Percentiles rank a stretch among this genome's conserved stretches.
Conservation (phyloP, 1,139 yeast species). For the Geotrichum fermentans region DNA sequence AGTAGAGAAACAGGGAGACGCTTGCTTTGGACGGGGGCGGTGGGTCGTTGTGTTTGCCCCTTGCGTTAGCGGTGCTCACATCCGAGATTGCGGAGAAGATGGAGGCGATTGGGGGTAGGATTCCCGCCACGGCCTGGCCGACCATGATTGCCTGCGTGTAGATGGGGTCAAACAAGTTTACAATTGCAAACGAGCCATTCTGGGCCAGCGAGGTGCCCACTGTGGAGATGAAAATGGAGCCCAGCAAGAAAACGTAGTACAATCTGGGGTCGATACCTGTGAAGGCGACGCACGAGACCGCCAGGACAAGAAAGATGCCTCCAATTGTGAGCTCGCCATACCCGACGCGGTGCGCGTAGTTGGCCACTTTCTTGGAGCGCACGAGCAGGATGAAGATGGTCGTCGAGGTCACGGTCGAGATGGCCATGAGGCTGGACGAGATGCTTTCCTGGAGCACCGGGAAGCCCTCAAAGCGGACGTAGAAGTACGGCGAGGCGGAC, state of each 20-base stretch:
- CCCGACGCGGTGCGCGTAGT: conserved; percentile 56
- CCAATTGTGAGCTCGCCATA: conserved; percentile 57
- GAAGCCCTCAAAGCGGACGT: conserved; percentile 41
- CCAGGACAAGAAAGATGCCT: conserved; percentile 47
- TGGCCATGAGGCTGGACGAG: conserved; percentile 85
- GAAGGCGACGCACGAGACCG: conserved; percentile 36
- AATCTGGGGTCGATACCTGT: conserved; percentile 31
- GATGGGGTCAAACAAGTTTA: conserved; percentile 68
- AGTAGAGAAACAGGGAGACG: conserved; percentile 54
- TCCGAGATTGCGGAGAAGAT: conserved; percentile 47
- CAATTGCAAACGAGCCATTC: conserved; percentile 86
- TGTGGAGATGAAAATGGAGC: conserved; percentile 43
- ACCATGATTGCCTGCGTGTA: conserved; percentile 88
- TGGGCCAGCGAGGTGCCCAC: conserved; percentile 64
- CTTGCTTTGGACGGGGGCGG: conserved; percentile 1
- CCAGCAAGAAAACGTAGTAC: conserved; percentile 45
- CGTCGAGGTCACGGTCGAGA: conserved; percentile 70
- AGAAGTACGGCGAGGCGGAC: conserved; percentile 77
- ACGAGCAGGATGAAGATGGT: conserved; percentile 60
- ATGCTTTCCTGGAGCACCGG: conserved; percentile 56
- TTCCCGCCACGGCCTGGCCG: conserved; percentile 93
- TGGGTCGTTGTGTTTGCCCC: conserved; percentile 1
- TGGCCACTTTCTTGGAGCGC: conserved; percentile 53
- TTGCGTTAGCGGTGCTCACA: conserved; percentile 40
- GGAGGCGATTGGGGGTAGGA: conserved; percentile 74